phyloP scores from a whole-genome alignment of 176 grass and related monocot species.

The Dactylis glomerata region DNA sequence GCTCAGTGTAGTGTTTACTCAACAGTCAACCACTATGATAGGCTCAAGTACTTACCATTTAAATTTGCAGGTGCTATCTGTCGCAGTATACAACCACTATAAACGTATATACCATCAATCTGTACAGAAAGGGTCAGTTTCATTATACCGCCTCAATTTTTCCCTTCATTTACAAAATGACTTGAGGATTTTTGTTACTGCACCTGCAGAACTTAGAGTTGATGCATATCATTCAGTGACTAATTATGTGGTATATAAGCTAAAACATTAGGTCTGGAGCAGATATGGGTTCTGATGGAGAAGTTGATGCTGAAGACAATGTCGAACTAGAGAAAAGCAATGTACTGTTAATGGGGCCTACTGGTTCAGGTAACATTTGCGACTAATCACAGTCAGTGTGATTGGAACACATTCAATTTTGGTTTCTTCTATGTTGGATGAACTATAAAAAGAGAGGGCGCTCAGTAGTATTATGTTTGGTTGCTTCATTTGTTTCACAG shows the following conservation, averaged over 20 bases:
- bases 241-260: conserved; percentile 66
- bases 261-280: conserved; percentile 73
- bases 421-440: conserved; percentile 4
- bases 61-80: conserved; percentile 81
- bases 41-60: conserved; percentile 4
- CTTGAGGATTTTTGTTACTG: conserved; percentile 7
- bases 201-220: conserved; percentile 9
- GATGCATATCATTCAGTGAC: conserved; percentile 34
- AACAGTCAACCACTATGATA: conserved; percentile 15
- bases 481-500: conserved; percentile 50
- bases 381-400: conserved; percentile 17
- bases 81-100: conserved; percentile 99
- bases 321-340: conserved; percentile 99
- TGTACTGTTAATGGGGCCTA: conserved; percentile 94
- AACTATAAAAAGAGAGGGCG: conserved; percentile 12
- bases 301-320: conserved; percentile 70
- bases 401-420: neutral
- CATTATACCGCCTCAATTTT: neutral
- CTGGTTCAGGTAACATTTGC: conserved; percentile 76
- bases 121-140: conserved; percentile 80
- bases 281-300: conserved; percentile 59
- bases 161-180: conserved; percentile 1
- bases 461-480: conserved; percentile 26
- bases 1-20: conserved; percentile 2
- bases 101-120: conserved; percentile 91